These are phyloP conservation scores for Chalciporus chontae DNA, from an alignment of 768 basidiomycete species.

Conservation along the genomic window DNA sequence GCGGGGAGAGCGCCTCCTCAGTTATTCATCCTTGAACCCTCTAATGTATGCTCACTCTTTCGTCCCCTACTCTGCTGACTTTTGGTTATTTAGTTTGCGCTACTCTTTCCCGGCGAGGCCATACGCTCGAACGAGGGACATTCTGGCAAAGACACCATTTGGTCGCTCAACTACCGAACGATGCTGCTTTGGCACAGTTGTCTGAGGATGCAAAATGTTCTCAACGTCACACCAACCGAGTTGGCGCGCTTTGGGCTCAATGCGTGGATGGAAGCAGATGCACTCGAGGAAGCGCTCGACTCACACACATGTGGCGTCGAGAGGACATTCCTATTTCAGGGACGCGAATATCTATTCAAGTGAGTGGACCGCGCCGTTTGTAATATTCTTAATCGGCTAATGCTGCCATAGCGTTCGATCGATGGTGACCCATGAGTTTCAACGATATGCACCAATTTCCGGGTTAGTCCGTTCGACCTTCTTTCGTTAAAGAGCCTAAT, in stretches of 20 bases:
- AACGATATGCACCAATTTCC: conserved; percentile 56
- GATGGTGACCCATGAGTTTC: conserved; percentile 69
- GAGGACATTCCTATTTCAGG: conserved; percentile 63
- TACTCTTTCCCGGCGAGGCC: conserved; percentile 77
- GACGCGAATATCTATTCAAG: conserved; percentile 77
- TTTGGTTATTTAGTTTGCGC: conserved; percentile 46
- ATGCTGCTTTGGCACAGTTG: conserved; percentile 75
- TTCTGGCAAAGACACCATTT: conserved; percentile 62
- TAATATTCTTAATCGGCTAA: conserved; percentile 2
- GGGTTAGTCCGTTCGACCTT: conserved; percentile 38
- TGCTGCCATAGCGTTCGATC: conserved; percentile 51
- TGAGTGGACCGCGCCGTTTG: conserved; percentile 33
- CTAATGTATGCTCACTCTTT: conserved; percentile 48
- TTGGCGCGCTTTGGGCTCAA: conserved; percentile 61
- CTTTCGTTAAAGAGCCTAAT: background rate
- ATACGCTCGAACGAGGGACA: conserved; percentile 29
- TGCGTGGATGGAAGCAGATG: conserved; percentile 70
- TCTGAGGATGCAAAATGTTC: conserved; percentile 51
- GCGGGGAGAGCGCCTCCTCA: conserved; percentile 38
- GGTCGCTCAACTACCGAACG: conserved; percentile 69
- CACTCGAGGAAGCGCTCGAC: conserved; percentile 59
- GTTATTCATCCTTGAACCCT: conserved; percentile 57
- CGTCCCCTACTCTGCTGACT: conserved; percentile 3
- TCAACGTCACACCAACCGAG: conserved; percentile 41
- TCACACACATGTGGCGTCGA: conserved; percentile 66